phyloP scores from a whole-genome alignment of 345 rosid species.

The Ricinus communis region DNA sequence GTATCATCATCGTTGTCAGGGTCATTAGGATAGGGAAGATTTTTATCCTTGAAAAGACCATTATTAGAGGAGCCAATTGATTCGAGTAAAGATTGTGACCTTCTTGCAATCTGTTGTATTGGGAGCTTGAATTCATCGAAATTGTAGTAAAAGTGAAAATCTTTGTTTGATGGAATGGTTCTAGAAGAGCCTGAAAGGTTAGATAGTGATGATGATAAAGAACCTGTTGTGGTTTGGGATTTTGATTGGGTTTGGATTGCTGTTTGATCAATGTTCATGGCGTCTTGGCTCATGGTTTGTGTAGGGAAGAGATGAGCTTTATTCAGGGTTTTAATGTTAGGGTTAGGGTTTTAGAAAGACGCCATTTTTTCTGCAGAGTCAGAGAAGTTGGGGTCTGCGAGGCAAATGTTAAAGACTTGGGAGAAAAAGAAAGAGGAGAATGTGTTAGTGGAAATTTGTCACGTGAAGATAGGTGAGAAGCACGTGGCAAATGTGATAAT shows the following conservation, averaged over 20 bases:
- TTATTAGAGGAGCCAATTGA: constrained; percentile 54
- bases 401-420: neutral
- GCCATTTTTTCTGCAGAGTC: neutral
- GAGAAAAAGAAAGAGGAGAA: neutral
- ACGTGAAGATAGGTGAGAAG: neutral
- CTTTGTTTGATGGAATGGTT: constrained; percentile 59
- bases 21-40: constrained; percentile 41
- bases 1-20: constrained; percentile 45
- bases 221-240: constrained; percentile 32
- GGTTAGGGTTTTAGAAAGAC: constrained; percentile 21
- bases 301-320: neutral
- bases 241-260: constrained; percentile 18
- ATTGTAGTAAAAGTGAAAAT: constrained; percentile 81
- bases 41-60: too few species aligned
- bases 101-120: constrained; percentile 37
- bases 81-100: constrained; percentile 53
- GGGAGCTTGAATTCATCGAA: constrained; percentile 75
- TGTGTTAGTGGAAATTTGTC: neutral
- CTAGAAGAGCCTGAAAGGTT: constrained; percentile 49
- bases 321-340: constrained; percentile 11
- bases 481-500: neutral
- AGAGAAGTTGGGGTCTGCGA: neutral
- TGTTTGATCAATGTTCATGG: constrained; percentile 12
- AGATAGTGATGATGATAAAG: constrained; percentile 52
- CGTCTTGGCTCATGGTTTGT: constrained; percentile 15